phyloP scores from a whole-genome alignment of 1,284 basidiomycete species.

The Ganoderma multipileum region DNA sequence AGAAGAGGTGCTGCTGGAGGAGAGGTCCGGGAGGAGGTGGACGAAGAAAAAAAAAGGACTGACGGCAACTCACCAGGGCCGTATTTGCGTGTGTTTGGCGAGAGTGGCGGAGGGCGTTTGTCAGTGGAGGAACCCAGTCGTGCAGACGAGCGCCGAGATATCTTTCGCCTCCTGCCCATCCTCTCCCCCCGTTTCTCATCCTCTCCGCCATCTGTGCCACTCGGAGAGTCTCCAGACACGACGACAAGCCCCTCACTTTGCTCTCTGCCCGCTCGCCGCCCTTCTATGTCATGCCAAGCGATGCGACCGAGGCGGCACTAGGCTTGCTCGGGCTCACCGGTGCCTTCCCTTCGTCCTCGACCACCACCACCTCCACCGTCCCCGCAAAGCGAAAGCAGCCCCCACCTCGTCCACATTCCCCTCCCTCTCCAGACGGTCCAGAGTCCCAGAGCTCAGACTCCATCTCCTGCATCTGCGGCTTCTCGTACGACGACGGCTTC shows the following conservation, averaged over 20 bases:
- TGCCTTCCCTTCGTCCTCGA: conserved; percentile 37
- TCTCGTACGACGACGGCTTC: conserved; percentile 87
- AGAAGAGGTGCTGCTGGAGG: neutral
- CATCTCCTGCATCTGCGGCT: conserved; percentile 79
- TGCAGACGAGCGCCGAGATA: conserved; percentile 11
- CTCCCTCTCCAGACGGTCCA: conserved; percentile 3
- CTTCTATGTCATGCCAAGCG: conserved; percentile 48
- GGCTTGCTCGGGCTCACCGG: conserved; percentile 53
- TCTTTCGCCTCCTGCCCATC: conserved; percentile 7
- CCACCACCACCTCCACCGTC: conserved; percentile 45
- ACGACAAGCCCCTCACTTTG: neutral
- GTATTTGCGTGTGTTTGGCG: conserved; percentile 7
- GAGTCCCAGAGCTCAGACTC: conserved; percentile 41
- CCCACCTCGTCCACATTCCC: neutral
- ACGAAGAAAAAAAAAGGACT: neutral
- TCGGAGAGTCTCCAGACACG: neutral
- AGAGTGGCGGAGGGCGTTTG: conserved; percentile 20
- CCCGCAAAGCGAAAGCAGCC: conserved; percentile 50
- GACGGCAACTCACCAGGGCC: neutral
- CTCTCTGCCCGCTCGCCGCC: conserved; percentile 7
- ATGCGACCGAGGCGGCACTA: conserved; percentile 58
- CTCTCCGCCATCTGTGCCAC: neutral
- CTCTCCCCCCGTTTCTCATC: neutral
- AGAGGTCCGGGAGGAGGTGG: neutral
- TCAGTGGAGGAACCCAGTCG: conserved; percentile 8